Conservation (phyloP, 2,329 filamentous ascomycete genomes). For the Paramyrothecium roridum region DNA sequence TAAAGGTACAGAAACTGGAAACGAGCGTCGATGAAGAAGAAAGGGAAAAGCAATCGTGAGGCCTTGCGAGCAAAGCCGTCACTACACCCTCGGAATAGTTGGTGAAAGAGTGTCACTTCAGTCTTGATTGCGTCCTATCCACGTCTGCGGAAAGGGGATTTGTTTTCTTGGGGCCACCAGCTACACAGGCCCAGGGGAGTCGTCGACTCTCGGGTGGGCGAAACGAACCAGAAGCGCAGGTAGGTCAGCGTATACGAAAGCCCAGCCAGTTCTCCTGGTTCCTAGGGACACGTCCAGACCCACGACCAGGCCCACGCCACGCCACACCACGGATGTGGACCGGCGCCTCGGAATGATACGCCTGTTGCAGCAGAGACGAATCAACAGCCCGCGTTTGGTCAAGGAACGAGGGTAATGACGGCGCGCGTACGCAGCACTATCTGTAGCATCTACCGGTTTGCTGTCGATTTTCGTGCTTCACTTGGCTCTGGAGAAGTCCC, state of each 20-base stretch:
- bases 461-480: too few species aligned
- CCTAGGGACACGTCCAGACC: not conserved
- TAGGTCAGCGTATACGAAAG: constrained; percentile 14
- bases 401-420: not conserved
- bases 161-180: constrained; percentile 19
- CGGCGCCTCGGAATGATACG: not conserved
- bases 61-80: not conserved
- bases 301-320: not conserved
- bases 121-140: constrained; percentile 6
- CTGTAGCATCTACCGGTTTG: too few species aligned
- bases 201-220: not conserved
- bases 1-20: not conserved
- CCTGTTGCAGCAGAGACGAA: not conserved
- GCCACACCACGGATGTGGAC: not conserved
- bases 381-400: not conserved
- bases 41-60: not conserved
- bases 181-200: not conserved
- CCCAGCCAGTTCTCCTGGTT: not conserved
- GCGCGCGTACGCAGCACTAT: not conserved
- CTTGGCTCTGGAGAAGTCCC: too few species aligned
- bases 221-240: not conserved
- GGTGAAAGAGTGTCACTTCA: constrained; percentile 6
- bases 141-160: constrained; percentile 23
- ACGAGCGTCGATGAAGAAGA: not conserved
- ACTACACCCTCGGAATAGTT: constrained; percentile 1